These are phyloP conservation scores for Lotmaria passim DNA, from an alignment of 208 protist species.

Conservation along the genomic window DNA sequence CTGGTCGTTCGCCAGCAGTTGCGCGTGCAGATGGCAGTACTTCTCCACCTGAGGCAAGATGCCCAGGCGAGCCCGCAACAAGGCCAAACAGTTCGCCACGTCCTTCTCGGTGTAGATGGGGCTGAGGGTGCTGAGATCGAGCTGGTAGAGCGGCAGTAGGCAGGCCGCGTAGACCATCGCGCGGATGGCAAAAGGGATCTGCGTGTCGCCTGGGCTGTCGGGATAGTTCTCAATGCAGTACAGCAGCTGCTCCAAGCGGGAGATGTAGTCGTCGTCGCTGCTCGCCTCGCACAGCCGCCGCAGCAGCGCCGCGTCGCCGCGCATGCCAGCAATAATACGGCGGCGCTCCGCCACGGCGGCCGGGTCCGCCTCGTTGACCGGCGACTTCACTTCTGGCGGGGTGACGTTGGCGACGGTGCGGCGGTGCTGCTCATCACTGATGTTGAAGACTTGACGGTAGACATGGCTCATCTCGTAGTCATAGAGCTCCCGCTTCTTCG, in stretches of 20 bases:
- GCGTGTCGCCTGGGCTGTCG: slow-evolving; percentile 33
- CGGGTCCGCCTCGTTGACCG: not conserved
- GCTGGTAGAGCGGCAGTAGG: slow-evolving; percentile 54
- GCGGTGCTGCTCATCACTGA: slow-evolving; percentile 56
- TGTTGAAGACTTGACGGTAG: slow-evolving; percentile 47
- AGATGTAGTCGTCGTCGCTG: slow-evolving; percentile 45
- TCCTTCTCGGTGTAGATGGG: slow-evolving; percentile 34
- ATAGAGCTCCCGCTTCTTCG: slow-evolving; percentile 7
- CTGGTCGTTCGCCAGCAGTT: slow-evolving; percentile 63
- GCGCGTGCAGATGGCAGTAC: slow-evolving; percentile 74
- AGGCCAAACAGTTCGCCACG: slow-evolving; percentile 32
- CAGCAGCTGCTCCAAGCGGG: slow-evolving; percentile 39
- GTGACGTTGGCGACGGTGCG: slow-evolving; percentile 51
- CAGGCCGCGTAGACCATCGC: slow-evolving; percentile 53
- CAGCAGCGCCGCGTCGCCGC: slow-evolving; percentile 33
- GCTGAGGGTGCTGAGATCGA: slow-evolving; percentile 29
- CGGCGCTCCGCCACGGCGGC: slow-evolving; percentile 7
- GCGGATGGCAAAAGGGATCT: slow-evolving; percentile 61
- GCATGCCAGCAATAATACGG: slow-evolving; percentile 23
- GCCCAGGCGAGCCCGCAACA: slow-evolving; percentile 34
- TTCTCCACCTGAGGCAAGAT: slow-evolving; percentile 46
- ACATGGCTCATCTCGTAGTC: slow-evolving; percentile 42
- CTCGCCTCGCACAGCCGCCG: slow-evolving; percentile 36
- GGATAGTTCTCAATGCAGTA: slow-evolving; percentile 32
- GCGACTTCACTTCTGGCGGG: slow-evolving; percentile 22